phyloP scores from a whole-genome alignment of 2,329 filamentous ascomycete species.

The Tolypocladium guangdongense region DNA sequence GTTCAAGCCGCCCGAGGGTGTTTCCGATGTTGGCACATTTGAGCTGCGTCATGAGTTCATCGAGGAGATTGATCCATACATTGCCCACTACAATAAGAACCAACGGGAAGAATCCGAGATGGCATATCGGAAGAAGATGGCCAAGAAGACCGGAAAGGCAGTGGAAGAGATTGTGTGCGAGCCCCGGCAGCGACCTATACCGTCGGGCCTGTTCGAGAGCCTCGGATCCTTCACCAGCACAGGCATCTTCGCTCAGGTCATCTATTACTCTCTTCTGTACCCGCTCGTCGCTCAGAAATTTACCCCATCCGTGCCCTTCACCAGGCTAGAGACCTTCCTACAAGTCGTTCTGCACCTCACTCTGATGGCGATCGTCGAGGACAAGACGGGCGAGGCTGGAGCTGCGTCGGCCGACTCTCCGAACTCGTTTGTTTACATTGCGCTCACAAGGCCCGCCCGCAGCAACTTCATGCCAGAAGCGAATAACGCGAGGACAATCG shows the following conservation, averaged over 20 bases:
- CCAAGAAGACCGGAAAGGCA: conserved; percentile 74
- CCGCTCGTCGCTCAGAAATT: conserved; percentile 57
- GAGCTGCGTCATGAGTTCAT: conserved; percentile 80
- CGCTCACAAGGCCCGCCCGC: conserved; percentile 53
- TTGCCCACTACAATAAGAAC: conserved; percentile 92
- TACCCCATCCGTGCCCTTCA: conserved; percentile 66
- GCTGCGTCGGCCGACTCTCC: conserved; percentile 29
- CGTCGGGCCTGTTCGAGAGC: conserved; percentile 64
- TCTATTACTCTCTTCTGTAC: conserved; percentile 82
- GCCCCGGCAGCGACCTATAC: conserved; percentile 67
- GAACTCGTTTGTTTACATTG: conserved; percentile 62
- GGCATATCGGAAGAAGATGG: conserved; percentile 77
- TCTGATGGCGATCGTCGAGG: conserved; percentile 77
- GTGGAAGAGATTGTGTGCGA: conserved; percentile 83
- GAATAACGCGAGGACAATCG: conserved; percentile 49
- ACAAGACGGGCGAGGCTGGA: conserved; percentile 48
- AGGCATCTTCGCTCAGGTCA: conserved; percentile 76
- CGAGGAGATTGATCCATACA: conserved; percentile 87
- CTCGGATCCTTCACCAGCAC: conserved; percentile 74
- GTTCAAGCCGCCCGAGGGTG: conserved; percentile 81
- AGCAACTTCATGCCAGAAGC: conserved; percentile 49
- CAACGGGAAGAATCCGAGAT: conserved; percentile 91
- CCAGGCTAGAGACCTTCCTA: conserved; percentile 80
- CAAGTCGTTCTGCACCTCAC: conserved; percentile 85
- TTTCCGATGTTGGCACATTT: conserved; percentile 89